These are phyloP conservation scores for Soucietia sequanensis DNA, from an alignment of 805 yeast species.

Conservation along the genomic window DNA sequence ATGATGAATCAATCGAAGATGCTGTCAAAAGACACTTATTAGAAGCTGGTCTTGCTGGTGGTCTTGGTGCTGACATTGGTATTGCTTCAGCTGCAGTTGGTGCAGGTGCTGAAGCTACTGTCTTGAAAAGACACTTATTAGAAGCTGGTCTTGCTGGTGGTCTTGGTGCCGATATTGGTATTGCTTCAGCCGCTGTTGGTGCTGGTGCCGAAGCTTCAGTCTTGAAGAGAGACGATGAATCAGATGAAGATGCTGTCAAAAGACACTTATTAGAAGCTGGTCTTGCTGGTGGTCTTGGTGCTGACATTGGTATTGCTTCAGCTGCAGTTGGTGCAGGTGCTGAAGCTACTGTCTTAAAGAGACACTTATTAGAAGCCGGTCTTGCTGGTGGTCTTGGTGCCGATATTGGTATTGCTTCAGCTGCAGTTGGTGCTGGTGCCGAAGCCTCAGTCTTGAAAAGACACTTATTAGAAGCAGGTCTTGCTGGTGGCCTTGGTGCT, in stretches of 20 bases:
- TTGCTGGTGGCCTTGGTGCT: slow-evolving; percentile 7
- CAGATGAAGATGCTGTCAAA: slow-evolving; percentile 9
- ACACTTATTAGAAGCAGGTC: slow-evolving; percentile 4
- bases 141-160: slow-evolving; percentile 6
- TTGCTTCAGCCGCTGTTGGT: slow-evolving; percentile 6
- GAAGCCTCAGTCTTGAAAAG: slow-evolving; percentile 8
- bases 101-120: no score
- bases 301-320: slow-evolving; percentile 7
- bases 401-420: slow-evolving; percentile 5
- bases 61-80: no score
- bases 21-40: no score
- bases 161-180: slow-evolving; percentile 3
- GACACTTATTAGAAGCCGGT: slow-evolving; percentile 5
- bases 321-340: slow-evolving; percentile 9
- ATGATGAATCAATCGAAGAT: no score
- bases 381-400: slow-evolving; percentile 7
- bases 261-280: slow-evolving; percentile 7
- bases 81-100: no score
- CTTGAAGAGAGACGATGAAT: slow-evolving; percentile 9
- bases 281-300: slow-evolving; percentile 4
- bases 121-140: no score
- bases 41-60: no score
- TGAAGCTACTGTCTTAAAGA: slow-evolving; percentile 13
- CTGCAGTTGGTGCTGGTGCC: slow-evolving; percentile 3
- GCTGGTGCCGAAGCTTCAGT: slow-evolving; percentile 4